Conservation (phyloP, 345 rosid genomes). For the Acer yangbiense region DNA sequence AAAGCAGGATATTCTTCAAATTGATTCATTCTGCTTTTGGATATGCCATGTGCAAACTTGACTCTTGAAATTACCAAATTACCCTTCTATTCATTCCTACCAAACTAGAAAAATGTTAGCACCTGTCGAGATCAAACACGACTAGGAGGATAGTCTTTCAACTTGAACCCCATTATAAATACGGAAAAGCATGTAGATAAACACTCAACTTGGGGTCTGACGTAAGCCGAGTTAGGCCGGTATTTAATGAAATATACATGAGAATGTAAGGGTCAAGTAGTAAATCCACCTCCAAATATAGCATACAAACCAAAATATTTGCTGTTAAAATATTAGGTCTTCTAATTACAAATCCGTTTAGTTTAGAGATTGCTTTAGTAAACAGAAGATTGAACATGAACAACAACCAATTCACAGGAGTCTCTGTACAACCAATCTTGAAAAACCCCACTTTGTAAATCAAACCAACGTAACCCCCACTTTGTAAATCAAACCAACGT, state of each 20-base stretch:
- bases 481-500: too few species aligned
- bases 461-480: neutral
- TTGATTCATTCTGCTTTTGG: slow-evolving; percentile 20
- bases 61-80: slow-evolving; percentile 14
- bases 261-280: slow-evolving; percentile 1
- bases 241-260: neutral
- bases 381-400: neutral
- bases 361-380: slow-evolving; percentile 1
- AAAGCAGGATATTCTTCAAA: slow-evolving; percentile 37
- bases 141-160: neutral
- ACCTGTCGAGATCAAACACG: too few species aligned
- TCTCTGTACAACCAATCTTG: neutral
- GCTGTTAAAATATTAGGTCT: neutral
- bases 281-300: neutral
- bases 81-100: neutral
- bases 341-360: neutral
- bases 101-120: too few species aligned
- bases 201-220: too few species aligned
- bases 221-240: too few species aligned
- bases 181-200: too few species aligned
- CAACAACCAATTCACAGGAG: neutral
- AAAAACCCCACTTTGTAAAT: neutral
- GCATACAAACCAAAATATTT: neutral
- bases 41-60: slow-evolving; percentile 13
- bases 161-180: too few species aligned